A percentile compares a stretch with the other conserved stretches of the same genome.
These are phyloP conservation scores for Pinus albicaulis DNA, from an alignment of 75 land plant genomes.

Conservation along the genomic window DNA sequence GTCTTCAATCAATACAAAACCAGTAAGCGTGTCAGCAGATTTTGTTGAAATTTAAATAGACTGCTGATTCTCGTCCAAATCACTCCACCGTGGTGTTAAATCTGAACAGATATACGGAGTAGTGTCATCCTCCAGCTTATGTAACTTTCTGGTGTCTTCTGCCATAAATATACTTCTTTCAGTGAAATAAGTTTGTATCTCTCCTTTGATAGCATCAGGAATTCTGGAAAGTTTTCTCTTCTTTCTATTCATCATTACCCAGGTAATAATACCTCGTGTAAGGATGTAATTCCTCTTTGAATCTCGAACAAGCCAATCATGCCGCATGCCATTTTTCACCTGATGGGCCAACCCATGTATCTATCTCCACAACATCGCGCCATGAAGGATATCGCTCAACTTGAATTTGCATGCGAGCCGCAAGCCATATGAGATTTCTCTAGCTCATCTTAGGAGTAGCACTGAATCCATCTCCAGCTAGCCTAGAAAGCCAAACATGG, in stretches of 20 bases:
- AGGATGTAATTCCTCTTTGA: constrained; percentile 46
- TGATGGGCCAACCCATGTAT: too few species aligned
- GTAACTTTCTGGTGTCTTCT: constrained; percentile 46
- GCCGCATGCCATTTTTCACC: constrained; percentile 89
- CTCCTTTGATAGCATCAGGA: too few species aligned
- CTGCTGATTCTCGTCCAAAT: too few species aligned
- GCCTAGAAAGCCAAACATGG: too few species aligned
- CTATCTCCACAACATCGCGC: too few species aligned
- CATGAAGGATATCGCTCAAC: too few species aligned
- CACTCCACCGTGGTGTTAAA: constrained; percentile 66
- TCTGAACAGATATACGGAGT: constrained; percentile 48
- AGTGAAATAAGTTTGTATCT: constrained; percentile 48
- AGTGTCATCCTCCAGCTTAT: too few species aligned
- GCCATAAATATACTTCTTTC: constrained; percentile 32
- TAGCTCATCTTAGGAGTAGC: too few species aligned
- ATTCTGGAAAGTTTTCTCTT: constrained; percentile 46
- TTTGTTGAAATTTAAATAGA: constrained; percentile 9
- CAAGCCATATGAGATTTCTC: too few species aligned
- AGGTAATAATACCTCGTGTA: too few species aligned
- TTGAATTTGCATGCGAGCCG: too few species aligned
- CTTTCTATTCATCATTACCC: constrained; percentile 80
- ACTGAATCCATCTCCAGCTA: too few species aligned
- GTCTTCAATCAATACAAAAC: not conserved
- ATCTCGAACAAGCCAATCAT: constrained; percentile 85
- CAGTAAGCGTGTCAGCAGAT: not conserved